Base-by-base conservation (phyloP, 768 basidiomycete genomes). In the Lactarius quietus region DNA sequence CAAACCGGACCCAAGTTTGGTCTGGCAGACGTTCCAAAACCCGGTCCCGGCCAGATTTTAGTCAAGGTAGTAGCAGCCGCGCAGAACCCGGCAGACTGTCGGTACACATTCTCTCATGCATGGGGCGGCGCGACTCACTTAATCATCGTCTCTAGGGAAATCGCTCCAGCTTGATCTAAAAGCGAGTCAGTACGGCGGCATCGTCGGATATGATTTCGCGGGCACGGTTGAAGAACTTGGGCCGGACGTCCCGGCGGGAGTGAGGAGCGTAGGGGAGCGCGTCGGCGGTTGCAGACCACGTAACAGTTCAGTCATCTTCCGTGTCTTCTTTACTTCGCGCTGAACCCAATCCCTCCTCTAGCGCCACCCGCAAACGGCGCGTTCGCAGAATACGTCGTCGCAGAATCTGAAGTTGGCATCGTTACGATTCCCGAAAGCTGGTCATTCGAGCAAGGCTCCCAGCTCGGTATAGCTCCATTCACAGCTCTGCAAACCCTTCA, bases 141-240 rank as follows among this genome's bases (percentile, higher is more conserved):
- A 3, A 33, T n/a, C 29, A 9, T 20, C 7, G 15, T 23, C 23
- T 26, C 2, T 12, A 67, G 66, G 52, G 57, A 64, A 59, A 52
- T 14, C 39, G 23, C n/a, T 56, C 6, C 36, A 3, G 45, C 62
- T 31, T 10, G 52, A 31, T 2, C 28, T 64, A 7, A 48, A 64
- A 28, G 57, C 51, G 0, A 20, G 29, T 18, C 38, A 35, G 48
- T 62, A 59, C 29, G 68, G 65, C 18, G 58, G 29, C 26, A 56
- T 67, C 12, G 10, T 61, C 15, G 68, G 70, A 14, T 35, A 53
- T n/a, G 70, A 70, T 63, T 69, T 61, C 41, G 57, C 68, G 10
- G 68, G 70, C 23, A 56, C 53, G 1, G 68, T 70, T 18, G 65
- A 62, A 33, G 65, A 63, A 53, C 52, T 70, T 31, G 68, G 70